phyloP scores from a whole-genome alignment of 2,329 filamentous ascomycete genomes.

The Alternaria postmessia region DNA sequence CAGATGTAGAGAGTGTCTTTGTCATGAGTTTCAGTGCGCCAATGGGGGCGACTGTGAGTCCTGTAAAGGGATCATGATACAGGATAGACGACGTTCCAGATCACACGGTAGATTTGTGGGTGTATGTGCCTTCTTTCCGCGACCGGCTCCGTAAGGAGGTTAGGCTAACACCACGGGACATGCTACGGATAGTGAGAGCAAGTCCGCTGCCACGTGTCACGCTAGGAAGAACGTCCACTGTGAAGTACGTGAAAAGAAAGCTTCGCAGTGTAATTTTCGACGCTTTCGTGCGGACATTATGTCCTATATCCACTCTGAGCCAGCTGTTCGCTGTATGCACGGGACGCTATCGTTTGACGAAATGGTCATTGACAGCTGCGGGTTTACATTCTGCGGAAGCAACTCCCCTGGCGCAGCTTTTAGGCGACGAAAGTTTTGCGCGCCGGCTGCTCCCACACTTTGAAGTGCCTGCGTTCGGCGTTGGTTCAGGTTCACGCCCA shows the following conservation, averaged over 20 bases:
- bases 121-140: constrained; percentile 9
- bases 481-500: not conserved
- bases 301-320: not conserved
- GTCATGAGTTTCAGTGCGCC: constrained; percentile 5
- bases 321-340: not conserved
- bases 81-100: not conserved
- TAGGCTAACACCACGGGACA: not conserved
- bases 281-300: not conserved
- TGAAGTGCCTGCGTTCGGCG: not conserved
- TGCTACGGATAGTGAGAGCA: not conserved
- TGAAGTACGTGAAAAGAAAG: not conserved
- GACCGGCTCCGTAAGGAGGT: constrained; percentile 2
- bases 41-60: not conserved
- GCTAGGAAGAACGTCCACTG: not conserved
- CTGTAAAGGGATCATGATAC: not conserved
- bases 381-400: not conserved
- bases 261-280: not conserved
- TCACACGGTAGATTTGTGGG: not conserved
- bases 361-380: constrained; percentile 2
- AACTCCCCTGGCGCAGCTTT: not conserved
- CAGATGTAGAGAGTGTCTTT: not conserved
- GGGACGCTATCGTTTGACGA: constrained; percentile 1
- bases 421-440: not conserved
- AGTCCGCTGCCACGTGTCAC: not conserved
- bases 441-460: not conserved